Conservation (phyloP, 75 land plant genomes). For the Cunninghamia lanceolata region DNA sequence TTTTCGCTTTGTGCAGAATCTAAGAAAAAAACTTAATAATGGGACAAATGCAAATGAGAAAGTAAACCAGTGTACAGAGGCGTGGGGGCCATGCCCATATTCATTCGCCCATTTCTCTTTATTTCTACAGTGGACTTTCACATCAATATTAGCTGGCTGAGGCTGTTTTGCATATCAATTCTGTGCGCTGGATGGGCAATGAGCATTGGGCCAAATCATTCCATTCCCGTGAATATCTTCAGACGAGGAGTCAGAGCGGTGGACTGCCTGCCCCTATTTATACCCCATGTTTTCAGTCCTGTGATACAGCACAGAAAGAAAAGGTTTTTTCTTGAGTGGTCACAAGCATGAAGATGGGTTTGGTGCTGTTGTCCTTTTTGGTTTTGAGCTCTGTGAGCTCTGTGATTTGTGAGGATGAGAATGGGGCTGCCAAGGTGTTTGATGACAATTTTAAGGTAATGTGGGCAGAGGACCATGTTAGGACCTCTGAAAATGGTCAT, state of each 20-base stretch:
- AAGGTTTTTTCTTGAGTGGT: neutral
- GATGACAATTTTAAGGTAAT: constrained; percentile 51
- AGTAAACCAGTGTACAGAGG: too few relatives aligned
- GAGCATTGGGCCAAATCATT: neutral
- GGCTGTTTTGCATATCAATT: neutral
- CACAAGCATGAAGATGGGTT: neutral
- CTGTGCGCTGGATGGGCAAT: too few relatives aligned
- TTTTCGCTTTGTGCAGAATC: neutral
- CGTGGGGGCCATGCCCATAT: neutral
- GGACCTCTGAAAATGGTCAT: constrained; percentile 61
- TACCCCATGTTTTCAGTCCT: neutral
- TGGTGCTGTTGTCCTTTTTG: neutral
- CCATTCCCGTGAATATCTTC: neutral
- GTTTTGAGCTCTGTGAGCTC: neutral
- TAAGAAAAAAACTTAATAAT: neutral
- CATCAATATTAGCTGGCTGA: neutral
- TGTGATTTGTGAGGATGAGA: neutral
- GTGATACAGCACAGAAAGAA: neutral
- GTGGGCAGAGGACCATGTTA: constrained; percentile 68
- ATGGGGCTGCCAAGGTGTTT: constrained; percentile 20
- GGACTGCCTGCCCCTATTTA: neutral
- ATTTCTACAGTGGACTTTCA: neutral
- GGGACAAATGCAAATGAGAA: neutral
- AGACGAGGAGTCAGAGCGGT: neutral
- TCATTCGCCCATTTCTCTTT: neutral